Base-by-base conservation (phyloP, 768 basidiomycete species). In the Podaxis mareebaensis region DNA sequence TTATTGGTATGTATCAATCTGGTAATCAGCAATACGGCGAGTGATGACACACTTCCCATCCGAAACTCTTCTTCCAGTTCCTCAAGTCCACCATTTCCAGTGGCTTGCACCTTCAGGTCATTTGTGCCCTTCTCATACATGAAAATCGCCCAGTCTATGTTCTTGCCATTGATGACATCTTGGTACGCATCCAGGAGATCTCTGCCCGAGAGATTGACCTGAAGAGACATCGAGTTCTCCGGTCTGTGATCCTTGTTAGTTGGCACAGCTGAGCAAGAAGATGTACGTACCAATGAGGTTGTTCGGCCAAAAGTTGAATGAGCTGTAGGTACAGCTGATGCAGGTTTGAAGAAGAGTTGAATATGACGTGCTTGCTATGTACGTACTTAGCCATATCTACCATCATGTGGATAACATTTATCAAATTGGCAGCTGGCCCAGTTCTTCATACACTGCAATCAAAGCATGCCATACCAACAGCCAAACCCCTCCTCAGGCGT, bases 61-160 rank as follows among this genome's bases (percentile, higher is more conserved):
- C 44, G 89, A 92, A 98, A 99, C 77, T 96, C 95, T 69, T 98
- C 96, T 71, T 92, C 86, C 2, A 98, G 79, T 69, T 95, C 94
- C 67, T 96, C 91, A 11, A 98, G 81, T 1, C 94, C 93, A n/a
- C 90, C 92, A 60, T 79, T 81, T n/a, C 95, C 95, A 1, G 87
- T 90, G 3, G 84, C 81, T 71, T 96, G 94, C 2, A 96, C 89
- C 69, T 93, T 94, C 60, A 96, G 81, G 74, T 95, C 93, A 69
- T 93, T 95, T 0, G 88, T 83, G 7, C 88, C 89, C 65, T 85
- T 88, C 70, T 91, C 90, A 68, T 93, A 93, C 0, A 93, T 91
- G 68, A 90, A 87, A 36, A 93, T 79, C 2, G 80, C 85, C 92
- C 92, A 93, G 69, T 93, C 86, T 67, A 90, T 88, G 26, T 81